Evolutionary conservation across 176 grass and related monocot species (phyloP).

Genomic region (Lolium rigidum): DNA sequence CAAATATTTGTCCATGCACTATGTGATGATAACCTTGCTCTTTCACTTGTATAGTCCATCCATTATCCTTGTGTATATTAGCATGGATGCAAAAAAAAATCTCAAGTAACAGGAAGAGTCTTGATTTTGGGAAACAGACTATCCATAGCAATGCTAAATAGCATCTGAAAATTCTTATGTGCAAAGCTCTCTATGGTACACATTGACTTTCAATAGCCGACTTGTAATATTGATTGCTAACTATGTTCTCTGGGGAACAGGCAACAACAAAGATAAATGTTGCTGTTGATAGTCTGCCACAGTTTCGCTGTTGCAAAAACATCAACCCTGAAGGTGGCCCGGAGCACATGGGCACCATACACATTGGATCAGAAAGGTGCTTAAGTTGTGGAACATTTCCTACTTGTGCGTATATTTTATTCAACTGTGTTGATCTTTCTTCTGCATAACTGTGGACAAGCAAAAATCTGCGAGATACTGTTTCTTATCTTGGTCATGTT

Average conservation of each 20-base stretch:
- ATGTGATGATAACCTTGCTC: constrained; percentile 25
- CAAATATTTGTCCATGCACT: constrained; percentile 1
- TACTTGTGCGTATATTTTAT: constrained; percentile 11
- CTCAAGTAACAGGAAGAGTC: neutral
- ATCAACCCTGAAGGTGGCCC: constrained; percentile 66
- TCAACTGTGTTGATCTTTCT: constrained; percentile 27
- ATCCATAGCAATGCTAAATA: constrained; percentile 29
- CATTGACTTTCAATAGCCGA: constrained; percentile 17
- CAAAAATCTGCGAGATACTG: neutral
- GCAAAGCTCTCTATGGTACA: constrained; percentile 5
- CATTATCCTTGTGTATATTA: neutral
- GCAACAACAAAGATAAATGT: constrained; percentile 98
- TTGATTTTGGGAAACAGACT: neutral
- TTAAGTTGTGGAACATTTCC: constrained; percentile 3
- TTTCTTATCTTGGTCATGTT: constrained; percentile 24
- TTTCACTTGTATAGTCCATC: neutral
- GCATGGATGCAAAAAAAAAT: neutral
- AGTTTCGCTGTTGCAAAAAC: constrained; percentile 79
- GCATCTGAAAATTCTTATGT: constrained; percentile 5
- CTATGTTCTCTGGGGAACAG: constrained; percentile 51
- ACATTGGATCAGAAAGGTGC: constrained; percentile 97
- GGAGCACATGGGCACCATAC: constrained; percentile 96
- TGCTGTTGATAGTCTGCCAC: constrained; percentile 90
- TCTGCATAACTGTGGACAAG: constrained; percentile 18
- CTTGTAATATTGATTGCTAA: constrained; percentile 33